Evolutionary conservation across 192 early-diverging fungal species (phyloP).

Genomic region (Backusella parvicylindrica): DNA sequence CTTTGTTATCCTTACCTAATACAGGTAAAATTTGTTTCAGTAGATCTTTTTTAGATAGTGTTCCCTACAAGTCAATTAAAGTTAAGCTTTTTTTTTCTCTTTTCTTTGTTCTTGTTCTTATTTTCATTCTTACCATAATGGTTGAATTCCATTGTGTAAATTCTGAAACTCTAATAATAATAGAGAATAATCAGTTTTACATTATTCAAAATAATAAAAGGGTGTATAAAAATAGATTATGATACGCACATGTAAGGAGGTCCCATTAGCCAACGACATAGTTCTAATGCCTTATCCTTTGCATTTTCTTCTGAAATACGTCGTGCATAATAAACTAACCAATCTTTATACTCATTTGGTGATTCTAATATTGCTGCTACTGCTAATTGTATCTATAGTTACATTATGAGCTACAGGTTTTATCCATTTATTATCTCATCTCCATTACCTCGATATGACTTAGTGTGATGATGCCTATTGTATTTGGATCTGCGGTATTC

Average conservation of each 20-base stretch:
- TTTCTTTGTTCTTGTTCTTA: background rate
- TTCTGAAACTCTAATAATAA: slow-evolving; percentile 15
- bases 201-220: background rate
- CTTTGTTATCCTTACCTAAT: slow-evolving; percentile 45
- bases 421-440: background rate
- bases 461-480: slow-evolving; percentile 36
- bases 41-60: slow-evolving; percentile 60
- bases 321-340: slow-evolving; percentile 61
- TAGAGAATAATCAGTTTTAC: background rate
- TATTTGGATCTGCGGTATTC: background rate
- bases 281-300: slow-evolving; percentile 58
- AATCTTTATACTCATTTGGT: slow-evolving; percentile 55
- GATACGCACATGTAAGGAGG: slow-evolving; percentile 44
- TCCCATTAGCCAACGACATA: slow-evolving; percentile 65
- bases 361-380: slow-evolving; percentile 48
- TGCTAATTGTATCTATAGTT: slow-evolving; percentile 50
- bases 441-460: slow-evolving; percentile 45
- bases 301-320: slow-evolving; percentile 63
- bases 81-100: background rate
- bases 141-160: slow-evolving; percentile 17
- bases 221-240: background rate
- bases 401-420: background rate
- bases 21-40: slow-evolving; percentile 63
- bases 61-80: slow-evolving; percentile 30
- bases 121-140: slow-evolving; percentile 27